Evolutionary conservation across 83 land plant species (phyloP), one percentile per base, ranked within the genome.

Genomic region (Picea engelmannii): DNA sequence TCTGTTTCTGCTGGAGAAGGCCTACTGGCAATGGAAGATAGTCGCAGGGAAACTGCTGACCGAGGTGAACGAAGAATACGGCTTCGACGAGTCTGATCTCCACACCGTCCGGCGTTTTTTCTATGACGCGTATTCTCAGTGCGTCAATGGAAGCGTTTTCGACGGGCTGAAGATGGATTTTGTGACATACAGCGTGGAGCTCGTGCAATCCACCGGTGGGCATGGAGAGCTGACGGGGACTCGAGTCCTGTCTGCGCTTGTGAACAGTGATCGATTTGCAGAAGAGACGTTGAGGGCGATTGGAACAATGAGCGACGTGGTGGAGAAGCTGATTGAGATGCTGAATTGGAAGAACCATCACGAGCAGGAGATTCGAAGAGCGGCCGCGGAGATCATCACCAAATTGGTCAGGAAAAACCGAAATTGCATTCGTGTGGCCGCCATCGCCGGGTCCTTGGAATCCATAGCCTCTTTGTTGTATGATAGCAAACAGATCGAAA

Each of bases 111-210:
- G 62, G n/a, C 85, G 89, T 21, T 94, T 96, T 83, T 95, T 93
- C 86, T 94, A 94, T 58, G 96, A 96, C 70, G 92, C 93, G 1
- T 96, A 95, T 61, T 85, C 93, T 2, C 87, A 27, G 68, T 91
- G 94, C 76, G 66, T 96, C 20, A 81, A 85, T n/a, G 95, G 90
- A 18, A 96, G 98, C 88, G 84, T 96, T 24, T 96, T 95, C 64
- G 92, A 93, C 82, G 98, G 98, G 0, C 24, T 95, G 81, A 94
- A 93, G 66, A 93, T 93, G 98, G 98, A 96, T 76, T 80, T 96
- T 83, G 91, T 96, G 15, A 49, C 85, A 18, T 95, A 88, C 74
- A 91, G 86, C 10, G 79, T 86, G 82, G 92, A 89, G 10, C 87
- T 90, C 42, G 25, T 95, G 83, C 86, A 69, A 17, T 91, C 94